phyloP scores from a whole-genome alignment of 225 moss, liverwort and hornwort species.

The Bryum argenteum region DNA sequence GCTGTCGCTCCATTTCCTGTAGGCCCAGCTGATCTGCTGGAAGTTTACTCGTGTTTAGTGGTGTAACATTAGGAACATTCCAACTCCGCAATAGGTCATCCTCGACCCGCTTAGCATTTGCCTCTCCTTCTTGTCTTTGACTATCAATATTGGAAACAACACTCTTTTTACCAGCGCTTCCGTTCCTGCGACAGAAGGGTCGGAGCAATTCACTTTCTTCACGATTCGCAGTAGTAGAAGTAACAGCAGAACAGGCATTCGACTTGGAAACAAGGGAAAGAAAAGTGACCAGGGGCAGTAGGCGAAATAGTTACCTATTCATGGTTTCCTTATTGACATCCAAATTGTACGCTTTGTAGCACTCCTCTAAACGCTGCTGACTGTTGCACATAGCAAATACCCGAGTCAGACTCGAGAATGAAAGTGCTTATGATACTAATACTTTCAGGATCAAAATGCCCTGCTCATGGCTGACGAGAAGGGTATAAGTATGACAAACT shows the following conservation, averaged over 20 bases:
- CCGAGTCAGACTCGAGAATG: slow-evolving; percentile 23
- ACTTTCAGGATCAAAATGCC: slow-evolving; percentile 5
- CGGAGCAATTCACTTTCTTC: slow-evolving; percentile 15
- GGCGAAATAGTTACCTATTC: slow-evolving; percentile 32
- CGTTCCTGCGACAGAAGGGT: slow-evolving; percentile 36
- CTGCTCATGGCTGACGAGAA: slow-evolving; percentile 19
- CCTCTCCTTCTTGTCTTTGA: slow-evolving; percentile 30
- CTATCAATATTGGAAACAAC: slow-evolving; percentile 25
- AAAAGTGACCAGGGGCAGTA: slow-evolving; percentile 14
- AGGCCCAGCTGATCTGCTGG: slow-evolving; percentile 62
- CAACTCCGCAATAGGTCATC: slow-evolving; percentile 51
- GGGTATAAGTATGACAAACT: slow-evolving; percentile 11
- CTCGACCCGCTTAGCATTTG: slow-evolving; percentile 37
- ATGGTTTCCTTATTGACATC: slow-evolving; percentile 16
- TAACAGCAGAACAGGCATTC: slow-evolving; percentile 7
- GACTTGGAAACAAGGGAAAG: slow-evolving; percentile 4
- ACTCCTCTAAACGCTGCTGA: slow-evolving; percentile 57
- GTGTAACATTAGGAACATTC: slow-evolving; percentile 56
- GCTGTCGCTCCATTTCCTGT: slow-evolving; percentile 64
- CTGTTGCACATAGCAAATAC: slow-evolving; percentile 33
- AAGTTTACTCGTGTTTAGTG: slow-evolving; percentile 56
- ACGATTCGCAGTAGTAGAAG: slow-evolving; percentile 10
- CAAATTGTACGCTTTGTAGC: slow-evolving; percentile 46
- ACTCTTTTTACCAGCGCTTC: slow-evolving; percentile 25
- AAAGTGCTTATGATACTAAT: slow-evolving; percentile 6